Base-by-base conservation (phyloP, 495 filamentous ascomycete genomes). In the Pseudotulostoma volvatum region DNA sequence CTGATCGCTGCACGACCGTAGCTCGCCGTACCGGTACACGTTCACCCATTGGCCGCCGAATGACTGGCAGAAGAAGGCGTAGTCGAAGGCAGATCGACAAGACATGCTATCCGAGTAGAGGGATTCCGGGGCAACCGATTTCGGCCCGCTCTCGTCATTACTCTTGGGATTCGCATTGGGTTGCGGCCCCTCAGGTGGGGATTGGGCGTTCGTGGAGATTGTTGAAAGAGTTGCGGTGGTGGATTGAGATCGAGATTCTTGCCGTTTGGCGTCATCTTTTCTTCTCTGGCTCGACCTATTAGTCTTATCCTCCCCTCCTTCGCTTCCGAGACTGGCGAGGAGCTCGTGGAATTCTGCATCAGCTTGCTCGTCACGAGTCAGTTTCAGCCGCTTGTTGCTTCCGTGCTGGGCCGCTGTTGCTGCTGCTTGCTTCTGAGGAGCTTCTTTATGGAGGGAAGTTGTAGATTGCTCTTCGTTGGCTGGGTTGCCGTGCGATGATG, bases 61-160 rank as follows among this genome's bases (percentile, higher is more conserved):
- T 0, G 84, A 87, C 50, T 90, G 81, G 70, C 90, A 97, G 72
- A 94, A 84, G 71, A 82, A 96, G 37, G 92, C 86, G 37, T 72
- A 68, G 66, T 97, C 90, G 68, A 97, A 97, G 51, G 84, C 78
- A 36, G 74, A 61, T 39, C 83, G 76, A 67, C 90, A 97, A 53
- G 81, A 88, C 76, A 95, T 85, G 43, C 62, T 76, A 31, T 72
- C 75, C 1, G 83, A 77, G 44, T 87, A 81, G 39, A 80, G 66
- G 42, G 76, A 70, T 25, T 77, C 71, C 47, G 71, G 63, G 30
- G 65, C 55, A 53, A 74, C 72, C 35, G 57, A 55, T 38, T 40
- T 13, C 32, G 44, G 32, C 28, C 39, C 13, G 9, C 14, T 14
- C 30, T 13, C 19, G 25, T n/a, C 3, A 37, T 17, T 30, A 37